These are phyloP conservation scores for Gonapodya prolifera DNA, from an alignment of 192 early-diverging fungal species.

Conservation along the genomic window DNA sequence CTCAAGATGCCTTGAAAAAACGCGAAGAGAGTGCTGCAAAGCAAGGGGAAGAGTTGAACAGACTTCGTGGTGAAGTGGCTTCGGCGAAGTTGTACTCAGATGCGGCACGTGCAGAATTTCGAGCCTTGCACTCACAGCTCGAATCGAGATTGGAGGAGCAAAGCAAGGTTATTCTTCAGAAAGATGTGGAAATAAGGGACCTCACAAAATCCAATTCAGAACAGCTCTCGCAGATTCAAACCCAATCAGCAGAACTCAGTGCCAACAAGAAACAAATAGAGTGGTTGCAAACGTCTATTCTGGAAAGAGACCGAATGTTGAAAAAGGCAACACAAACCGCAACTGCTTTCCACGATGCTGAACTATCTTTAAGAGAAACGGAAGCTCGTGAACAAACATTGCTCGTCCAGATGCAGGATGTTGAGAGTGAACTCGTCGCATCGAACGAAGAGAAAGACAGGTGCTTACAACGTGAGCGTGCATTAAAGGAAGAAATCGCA, in stretches of 20 bases:
- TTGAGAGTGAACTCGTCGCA: neutral
- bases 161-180: neutral
- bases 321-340: neutral
- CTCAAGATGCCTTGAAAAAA: neutral
- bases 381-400: neutral
- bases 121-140: neutral
- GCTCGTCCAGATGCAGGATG: neutral
- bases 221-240: neutral
- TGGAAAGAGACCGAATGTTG: neutral
- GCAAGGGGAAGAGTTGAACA: neutral
- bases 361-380: neutral
- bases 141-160: neutral
- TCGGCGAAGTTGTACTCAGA: neutral
- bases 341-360: neutral
- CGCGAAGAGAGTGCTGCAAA: neutral
- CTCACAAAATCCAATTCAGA: neutral
- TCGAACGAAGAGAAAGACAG: neutral
- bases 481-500: neutral
- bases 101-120: neutral
- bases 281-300: neutral
- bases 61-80: neutral
- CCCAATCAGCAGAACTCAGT: neutral
- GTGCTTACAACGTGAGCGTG: neutral
- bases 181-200: neutral
- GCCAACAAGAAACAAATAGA: neutral